A percentile compares a stretch with the other conserved stretches of the same genome.
Evolutionary conservation across 75 land plant genomes (phyloP).

Genomic region (Picea glauca): DNA sequence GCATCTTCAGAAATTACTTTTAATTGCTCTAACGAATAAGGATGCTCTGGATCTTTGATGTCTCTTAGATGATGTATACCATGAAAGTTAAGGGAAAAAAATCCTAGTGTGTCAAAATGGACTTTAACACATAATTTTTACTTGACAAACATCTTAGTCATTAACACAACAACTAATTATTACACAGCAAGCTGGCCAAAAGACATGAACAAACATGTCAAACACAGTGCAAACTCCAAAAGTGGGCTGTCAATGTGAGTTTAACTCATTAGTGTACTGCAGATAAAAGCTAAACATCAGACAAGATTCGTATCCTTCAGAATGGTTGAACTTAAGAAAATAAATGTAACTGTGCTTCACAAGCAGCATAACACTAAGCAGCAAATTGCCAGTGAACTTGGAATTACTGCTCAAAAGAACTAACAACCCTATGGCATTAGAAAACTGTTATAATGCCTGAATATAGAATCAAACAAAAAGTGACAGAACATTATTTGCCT

Average conservation of each 20-base stretch:
- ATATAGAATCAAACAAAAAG: not conserved
- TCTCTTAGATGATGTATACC: constrained; percentile 84
- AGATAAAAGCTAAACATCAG: not conserved
- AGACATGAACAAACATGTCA: not conserved
- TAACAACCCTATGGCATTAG: not conserved
- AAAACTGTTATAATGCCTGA: not conserved
- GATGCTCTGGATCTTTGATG: constrained; percentile 98
- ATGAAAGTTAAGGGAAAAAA: constrained; percentile 10
- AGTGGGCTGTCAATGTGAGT: not conserved
- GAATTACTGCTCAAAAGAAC: not conserved
- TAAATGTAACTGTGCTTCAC: not conserved
- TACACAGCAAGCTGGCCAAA: not conserved
- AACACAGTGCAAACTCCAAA: not conserved
- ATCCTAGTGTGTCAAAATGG: too few species aligned
- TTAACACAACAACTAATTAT: not conserved
- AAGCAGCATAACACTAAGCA: not conserved
- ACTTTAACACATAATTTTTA: not conserved
- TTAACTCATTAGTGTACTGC: not conserved
- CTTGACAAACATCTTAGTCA: not conserved
- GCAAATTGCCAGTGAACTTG: constrained; percentile 3
- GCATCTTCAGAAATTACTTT: constrained; percentile 90
- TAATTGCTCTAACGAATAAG: constrained; percentile 93
- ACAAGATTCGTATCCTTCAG: not conserved
- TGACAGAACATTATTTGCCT: not conserved
- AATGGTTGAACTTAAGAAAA: not conserved